A percentile compares a stretch with the other conserved stretches of the same genome.
Evolutionary conservation across 371 early-diverging fungal genomes (phyloP).

Genomic region (Synchytrium microbalum): DNA sequence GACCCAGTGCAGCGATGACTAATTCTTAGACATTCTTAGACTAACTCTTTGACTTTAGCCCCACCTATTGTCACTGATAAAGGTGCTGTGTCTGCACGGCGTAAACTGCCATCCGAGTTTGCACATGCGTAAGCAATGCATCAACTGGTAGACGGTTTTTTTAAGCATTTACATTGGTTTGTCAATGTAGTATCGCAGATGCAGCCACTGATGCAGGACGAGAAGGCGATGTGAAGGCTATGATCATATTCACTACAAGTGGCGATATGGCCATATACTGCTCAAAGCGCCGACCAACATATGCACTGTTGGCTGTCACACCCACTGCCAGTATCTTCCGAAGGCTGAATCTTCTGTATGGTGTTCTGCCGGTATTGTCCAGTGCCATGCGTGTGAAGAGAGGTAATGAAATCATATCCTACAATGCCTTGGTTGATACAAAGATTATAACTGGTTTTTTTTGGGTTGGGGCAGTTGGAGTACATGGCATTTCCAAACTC

Average conservation of each 20-base stretch:
- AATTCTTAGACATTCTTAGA: no score
- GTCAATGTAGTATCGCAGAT: conserved; percentile 34
- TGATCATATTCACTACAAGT: conserved; percentile 34
- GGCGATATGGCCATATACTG: conserved; percentile 31
- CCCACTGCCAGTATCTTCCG: conserved; percentile 22
- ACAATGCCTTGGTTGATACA: no score
- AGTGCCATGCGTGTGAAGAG: conserved; percentile 1
- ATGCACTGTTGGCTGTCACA: conserved; percentile 32
- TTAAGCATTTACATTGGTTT: neutral
- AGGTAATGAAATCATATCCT: no score
- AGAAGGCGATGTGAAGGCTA: conserved; percentile 25
- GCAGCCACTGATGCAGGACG: conserved; percentile 33
- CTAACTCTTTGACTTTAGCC: no score
- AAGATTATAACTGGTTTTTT: no score
- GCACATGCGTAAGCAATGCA: conserved; percentile 19
- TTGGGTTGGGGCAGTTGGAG: no score
- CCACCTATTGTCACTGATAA: neutral
- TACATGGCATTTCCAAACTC: neutral
- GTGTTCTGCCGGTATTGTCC: conserved; percentile 31
- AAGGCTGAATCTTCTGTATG: conserved; percentile 28
- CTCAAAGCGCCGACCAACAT: conserved; percentile 32
- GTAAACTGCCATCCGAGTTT: conserved; percentile 18
- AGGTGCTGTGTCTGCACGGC: neutral
- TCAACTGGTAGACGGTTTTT: neutral
- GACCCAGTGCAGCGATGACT: no score